Evolutionary conservation across 805 yeast species (phyloP), one percentile per base, ranked within the genome.

Genomic region (Kurtzmaniella cleridarum): DNA sequence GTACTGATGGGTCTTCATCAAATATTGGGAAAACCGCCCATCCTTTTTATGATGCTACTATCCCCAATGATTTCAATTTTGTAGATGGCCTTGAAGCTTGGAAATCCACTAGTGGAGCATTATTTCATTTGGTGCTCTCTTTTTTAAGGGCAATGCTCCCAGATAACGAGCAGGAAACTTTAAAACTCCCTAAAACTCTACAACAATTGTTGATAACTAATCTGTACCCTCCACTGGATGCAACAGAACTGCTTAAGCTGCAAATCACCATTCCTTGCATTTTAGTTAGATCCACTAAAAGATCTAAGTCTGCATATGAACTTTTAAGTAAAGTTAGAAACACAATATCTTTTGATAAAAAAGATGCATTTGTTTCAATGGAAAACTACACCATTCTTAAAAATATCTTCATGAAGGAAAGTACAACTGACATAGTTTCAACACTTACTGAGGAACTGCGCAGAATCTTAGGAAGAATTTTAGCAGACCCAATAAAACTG

Each of bases 21-120:
- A 8, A 8, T 8, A 49, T 36, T 27, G 32, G 40, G 12, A 34
- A 39, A 5, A 27, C 42, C n/a, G 31, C 14, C 35, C 17, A 37
- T 43, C 51, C 69, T 10, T 66, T 66, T 34, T 65, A 53, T 41
- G 65, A 64, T 41, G 71, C 73, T 1, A 66, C 69, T 10, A 31
- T 53, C 28, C 43, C 34, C 12, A 45, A 49, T 42, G 72, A 66
- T 40, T 49, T 52, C 38, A 55, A 51, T 32, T 85, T 84, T 55
- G 73, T 74, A 28, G 81, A 83, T 44, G 96, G 95, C 2, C 57
- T 87, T 40, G 75, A 76, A 33, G 74, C 76, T 34, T 88, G 95
- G 95, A 66, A 81, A 31, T 79, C 84, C 2, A 86, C 89, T 2
- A 80, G 93, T 4, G 87, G 85, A 54, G 96, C 96, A 0, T 75